Percentiles rank a stretch among this genome's conserved stretches.
These are phyloP conservation scores for Cajanus cajan DNA, from an alignment of 306 rosid genomes.

Conservation along the genomic window DNA sequence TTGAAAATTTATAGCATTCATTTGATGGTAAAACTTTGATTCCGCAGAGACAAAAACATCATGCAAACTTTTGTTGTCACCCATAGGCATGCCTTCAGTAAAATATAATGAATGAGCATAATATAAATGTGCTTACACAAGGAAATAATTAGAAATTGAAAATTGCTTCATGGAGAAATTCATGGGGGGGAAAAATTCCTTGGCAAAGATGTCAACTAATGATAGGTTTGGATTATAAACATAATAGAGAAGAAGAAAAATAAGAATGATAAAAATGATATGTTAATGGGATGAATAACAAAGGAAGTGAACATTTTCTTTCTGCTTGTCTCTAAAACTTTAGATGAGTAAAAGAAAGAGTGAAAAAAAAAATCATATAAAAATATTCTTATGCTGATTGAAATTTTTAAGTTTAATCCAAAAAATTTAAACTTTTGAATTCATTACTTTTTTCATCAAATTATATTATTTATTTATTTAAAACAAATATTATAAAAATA, in stretches of 20 bases:
- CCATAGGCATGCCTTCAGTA: slow-evolving; percentile 7
- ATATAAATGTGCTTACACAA: not conserved
- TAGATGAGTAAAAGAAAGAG: not conserved
- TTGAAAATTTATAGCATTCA: slow-evolving; percentile 18
- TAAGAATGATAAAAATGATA: not conserved
- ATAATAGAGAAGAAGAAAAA: not conserved
- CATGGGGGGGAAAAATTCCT: too few species aligned
- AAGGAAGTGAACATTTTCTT: too few species aligned
- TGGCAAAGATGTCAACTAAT: not conserved
- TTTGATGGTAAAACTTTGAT: not conserved
- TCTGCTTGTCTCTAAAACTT: not conserved
- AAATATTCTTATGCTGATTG: not conserved
- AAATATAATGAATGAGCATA: slow-evolving; percentile 23
- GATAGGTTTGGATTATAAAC: not conserved
- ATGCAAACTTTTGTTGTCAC: slow-evolving; percentile 16
- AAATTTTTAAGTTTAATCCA: not conserved
- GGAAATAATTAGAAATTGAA: not conserved
- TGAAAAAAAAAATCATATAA: not conserved
- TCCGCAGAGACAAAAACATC: slow-evolving; percentile 13
- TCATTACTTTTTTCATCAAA: too few species aligned
- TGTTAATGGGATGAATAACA: too few species aligned
- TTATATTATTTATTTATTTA: too few species aligned
- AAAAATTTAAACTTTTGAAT: not conserved
- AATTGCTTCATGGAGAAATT: not conserved
- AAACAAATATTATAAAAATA: too few species aligned